Evolutionary conservation across 225 moss, liverwort and hornwort species (phyloP), one percentile per base, ranked within the genome.

Genomic region (Marchantia paleacea): DNA sequence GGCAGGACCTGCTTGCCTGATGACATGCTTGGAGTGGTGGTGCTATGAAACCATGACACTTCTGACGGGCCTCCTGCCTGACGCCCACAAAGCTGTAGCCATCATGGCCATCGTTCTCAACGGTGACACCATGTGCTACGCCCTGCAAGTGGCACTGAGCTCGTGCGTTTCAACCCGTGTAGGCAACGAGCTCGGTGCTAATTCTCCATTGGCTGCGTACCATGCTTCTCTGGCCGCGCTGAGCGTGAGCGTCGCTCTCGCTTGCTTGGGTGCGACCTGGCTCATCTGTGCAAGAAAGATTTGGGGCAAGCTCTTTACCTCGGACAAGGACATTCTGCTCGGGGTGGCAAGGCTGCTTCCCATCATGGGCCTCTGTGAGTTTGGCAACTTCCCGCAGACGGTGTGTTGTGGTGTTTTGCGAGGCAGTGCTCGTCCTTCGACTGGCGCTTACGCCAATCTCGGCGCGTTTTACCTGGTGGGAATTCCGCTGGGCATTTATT

Each of bases 21-120:
- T 89, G 89, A 89, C 89, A 7, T 87, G 89, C 69, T 80, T 87
- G 79, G 89, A 89, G 62, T 89, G 87, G 89, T 89, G 89, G 87
- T 87, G 85, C 26, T 89, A 89, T 61, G 87, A 89, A 48, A 87
- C 86, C 12, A 76, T 89, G 72, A 89, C 83, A 75, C 81, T 89
- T 50, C 83, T 89, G 69, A 85, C 87, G 13, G 89, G 86, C 22
- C 50, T 89, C 70, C 67, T 89, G 7, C 78, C 83, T 16, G 80
- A 89, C 57, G 85, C 86, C 16, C 84, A 78, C 67, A 83, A 85
- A 79, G 86, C 79, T 29, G 79, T 89, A 19, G 83, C 89, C 53
- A 86, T 76, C 31, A 89, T 89, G 87, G 87, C 89, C 62, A 89
- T 89, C 60, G 89, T 89, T 22, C 79, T 89, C 48, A 89, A 87